Conservation (phyloP, 129 eudicot genomes). For the Rutidosis leptorrhynchoides region DNA sequence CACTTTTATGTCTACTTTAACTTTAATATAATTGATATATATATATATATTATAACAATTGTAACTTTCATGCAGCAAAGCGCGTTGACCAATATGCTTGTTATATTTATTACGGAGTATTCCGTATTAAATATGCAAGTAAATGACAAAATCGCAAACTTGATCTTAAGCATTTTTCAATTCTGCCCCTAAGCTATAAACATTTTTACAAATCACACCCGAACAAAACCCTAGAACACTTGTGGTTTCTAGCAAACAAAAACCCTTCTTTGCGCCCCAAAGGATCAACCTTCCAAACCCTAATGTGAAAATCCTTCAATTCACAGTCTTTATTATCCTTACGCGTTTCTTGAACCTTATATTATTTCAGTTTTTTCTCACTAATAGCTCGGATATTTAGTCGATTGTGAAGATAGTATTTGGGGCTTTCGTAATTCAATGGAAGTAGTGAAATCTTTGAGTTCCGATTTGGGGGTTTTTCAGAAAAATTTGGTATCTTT, state of each 20-base stretch:
- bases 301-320: neutral
- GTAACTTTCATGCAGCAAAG: too few species aligned
- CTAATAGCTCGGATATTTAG: neutral
- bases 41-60: too few species aligned
- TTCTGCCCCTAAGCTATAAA: neutral
- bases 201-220: neutral
- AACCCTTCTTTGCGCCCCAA: neutral
- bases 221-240: conserved; percentile 9
- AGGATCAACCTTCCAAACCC: conserved; percentile 11
- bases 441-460: conserved; percentile 36
- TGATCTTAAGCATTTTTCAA: neutral
- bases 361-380: conserved; percentile 6
- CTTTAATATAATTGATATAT: too few species aligned
- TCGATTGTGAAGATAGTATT: neutral
- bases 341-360: neutral
- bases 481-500: conserved; percentile 32
- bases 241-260: conserved; percentile 1
- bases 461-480: conserved; percentile 29
- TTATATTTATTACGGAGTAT: too few species aligned
- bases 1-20: too few species aligned
- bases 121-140: too few species aligned
- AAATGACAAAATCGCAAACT: neutral
- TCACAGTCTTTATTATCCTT: neutral
- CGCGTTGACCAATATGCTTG: too few species aligned
- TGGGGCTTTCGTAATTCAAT: conserved; percentile 12